Evolutionary conservation across 1,284 basidiomycete genomes (phyloP), one percentile per base, ranked within the genome.

Genomic region (Ceratobasidium sp.): DNA sequence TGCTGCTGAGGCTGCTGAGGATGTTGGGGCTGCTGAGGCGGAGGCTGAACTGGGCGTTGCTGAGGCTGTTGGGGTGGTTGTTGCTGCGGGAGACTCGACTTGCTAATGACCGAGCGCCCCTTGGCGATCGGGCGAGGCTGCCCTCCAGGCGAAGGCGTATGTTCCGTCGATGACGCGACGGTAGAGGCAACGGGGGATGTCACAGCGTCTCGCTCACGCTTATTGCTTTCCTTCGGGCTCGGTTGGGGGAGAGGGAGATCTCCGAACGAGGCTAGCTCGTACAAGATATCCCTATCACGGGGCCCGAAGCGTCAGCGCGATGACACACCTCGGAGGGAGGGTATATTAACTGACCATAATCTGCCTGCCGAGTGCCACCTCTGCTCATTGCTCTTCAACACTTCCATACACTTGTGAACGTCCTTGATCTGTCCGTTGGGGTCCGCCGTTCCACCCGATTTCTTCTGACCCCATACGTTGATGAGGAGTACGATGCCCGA

Each of bases 391-490:
- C 81, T 80, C 66, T 86, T 85, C 33, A 93, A 82, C 22, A 88
- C 88, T 41, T 87, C 83, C 84, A 93, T 88, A 78, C 92, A 92
- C 78, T 89, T 90, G 76, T 89, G 85, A 33, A 94, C 90, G 78
- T 94, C 92, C 57, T 84, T 84, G 85, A 93, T 88, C 78, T 92
- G 89, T 77, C 88, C 87, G 64, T 86, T 85, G 0, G 88, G 84
- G 75, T 92, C 89, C 0, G 82, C 84, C 14, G 84, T 82, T 24
- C 87, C 81, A 0, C 89, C 88, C n/a, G 88, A 86, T 64, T 87
- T 85, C 79, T 88, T 90, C 19, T 89, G 89, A 17, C 90, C 89
- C 88, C 93, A 94, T 22, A 93, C 89, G 77, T 89, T 91, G 76
- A 94, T 84, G 65, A 94, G 82, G 3, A 94, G 84, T 22, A 93